phyloP scores from a whole-genome alignment of 1,284 basidiomycete genomes.

The Pseudozyma tsukubaensis region DNA sequence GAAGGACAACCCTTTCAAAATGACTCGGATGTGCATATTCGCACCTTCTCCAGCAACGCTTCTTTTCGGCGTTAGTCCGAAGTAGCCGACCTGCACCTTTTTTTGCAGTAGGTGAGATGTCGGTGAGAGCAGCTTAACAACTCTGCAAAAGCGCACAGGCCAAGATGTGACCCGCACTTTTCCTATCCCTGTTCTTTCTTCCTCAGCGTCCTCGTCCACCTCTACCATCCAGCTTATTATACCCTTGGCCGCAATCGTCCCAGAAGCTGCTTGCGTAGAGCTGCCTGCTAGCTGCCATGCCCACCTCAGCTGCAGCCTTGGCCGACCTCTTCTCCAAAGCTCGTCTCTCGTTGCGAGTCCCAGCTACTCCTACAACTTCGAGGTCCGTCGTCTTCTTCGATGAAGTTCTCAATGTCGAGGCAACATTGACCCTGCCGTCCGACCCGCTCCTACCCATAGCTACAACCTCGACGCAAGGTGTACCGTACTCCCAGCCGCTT shows the following conservation, averaged over 20 bases:
- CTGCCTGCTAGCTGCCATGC: conserved; percentile 11
- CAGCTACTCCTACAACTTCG: conserved; percentile 12
- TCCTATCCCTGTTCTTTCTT: conserved; percentile 11
- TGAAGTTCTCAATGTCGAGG: conserved; percentile 34
- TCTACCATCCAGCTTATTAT: background rate
- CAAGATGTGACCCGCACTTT: background rate
- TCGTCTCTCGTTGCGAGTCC: conserved; percentile 23
- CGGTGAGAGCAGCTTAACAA: background rate
- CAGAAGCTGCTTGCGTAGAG: background rate
- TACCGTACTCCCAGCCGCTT: background rate
- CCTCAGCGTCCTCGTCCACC: background rate
- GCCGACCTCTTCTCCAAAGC: conserved; percentile 38
- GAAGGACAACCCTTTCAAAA: background rate
- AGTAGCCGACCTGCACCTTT: background rate
- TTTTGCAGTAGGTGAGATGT: background rate
- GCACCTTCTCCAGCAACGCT: background rate
- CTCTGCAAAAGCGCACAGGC: background rate
- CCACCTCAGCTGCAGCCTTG: conserved; percentile 18
- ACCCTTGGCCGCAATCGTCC: no score
- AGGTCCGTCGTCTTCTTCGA: conserved; percentile 43
- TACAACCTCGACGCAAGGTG: conserved; percentile 1
- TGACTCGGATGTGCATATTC: conserved; percentile 27
- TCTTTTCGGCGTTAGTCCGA: background rate
- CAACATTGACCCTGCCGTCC: conserved; percentile 28
- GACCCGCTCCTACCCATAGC: conserved; percentile 21